These are phyloP conservation scores for Penium margaritaceum DNA, from an alignment of 139 green algal species.

Conservation along the genomic window DNA sequence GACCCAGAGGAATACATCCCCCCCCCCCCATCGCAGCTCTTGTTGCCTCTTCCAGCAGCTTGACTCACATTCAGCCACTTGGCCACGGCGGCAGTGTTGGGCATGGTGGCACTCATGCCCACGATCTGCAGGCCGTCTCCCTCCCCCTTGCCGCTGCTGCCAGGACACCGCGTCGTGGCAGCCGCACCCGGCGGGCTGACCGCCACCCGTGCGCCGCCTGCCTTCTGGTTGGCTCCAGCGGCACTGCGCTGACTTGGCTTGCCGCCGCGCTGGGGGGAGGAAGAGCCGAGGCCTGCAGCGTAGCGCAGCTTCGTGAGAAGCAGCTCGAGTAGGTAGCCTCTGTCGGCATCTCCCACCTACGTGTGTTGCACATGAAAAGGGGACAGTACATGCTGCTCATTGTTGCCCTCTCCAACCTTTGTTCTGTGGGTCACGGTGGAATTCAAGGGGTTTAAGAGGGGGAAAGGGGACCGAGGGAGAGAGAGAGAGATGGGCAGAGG, in stretches of 20 bases:
- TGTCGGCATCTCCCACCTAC: slow-evolving; percentile 62
- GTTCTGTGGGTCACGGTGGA: neutral
- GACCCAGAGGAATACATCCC: too few relatives aligned
- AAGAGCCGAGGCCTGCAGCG: slow-evolving; percentile 24
- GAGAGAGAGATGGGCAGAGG: neutral
- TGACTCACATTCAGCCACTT: slow-evolving; percentile 69
- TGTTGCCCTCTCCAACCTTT: neutral
- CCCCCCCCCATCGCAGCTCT: too few relatives aligned
- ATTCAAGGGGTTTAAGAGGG: neutral
- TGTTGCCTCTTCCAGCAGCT: too few relatives aligned
- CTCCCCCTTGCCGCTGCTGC: slow-evolving; percentile 33
- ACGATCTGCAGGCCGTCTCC: slow-evolving; percentile 72
- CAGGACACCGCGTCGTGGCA: neutral
- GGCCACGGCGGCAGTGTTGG: slow-evolving; percentile 70
- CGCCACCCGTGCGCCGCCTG: neutral
- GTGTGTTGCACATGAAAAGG: neutral
- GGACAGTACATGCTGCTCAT: neutral
- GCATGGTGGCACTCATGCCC: slow-evolving; percentile 91
- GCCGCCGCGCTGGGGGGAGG: neutral
- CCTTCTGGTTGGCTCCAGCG: neutral
- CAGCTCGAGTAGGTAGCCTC: slow-evolving; percentile 89
- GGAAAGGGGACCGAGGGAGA: neutral
- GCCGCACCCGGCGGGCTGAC: neutral
- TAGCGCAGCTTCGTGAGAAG: slow-evolving; percentile 92
- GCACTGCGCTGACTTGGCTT: neutral